Conservation (phyloP, 2,329 filamentous ascomycete species). For the Massarina eburnea region DNA sequence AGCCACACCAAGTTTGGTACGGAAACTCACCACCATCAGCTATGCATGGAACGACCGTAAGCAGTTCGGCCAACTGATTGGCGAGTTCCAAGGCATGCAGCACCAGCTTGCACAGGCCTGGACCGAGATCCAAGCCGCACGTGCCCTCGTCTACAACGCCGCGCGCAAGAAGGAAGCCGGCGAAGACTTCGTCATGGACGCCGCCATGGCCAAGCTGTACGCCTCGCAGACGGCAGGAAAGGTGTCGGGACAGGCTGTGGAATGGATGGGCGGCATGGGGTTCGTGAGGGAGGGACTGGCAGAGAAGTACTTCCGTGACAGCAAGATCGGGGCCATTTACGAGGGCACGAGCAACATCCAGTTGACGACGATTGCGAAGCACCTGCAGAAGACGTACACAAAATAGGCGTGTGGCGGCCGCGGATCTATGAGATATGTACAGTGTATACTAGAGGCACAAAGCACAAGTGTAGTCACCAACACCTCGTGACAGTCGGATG, state of each 20-base stretch:
- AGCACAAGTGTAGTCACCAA: too few relatives aligned
- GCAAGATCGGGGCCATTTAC: conserved; percentile 98
- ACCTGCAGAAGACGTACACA: conserved; percentile 70
- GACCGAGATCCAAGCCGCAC: conserved; percentile 87
- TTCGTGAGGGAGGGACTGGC: conserved; percentile 95
- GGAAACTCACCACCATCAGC: conserved; percentile 39
- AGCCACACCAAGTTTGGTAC: not conserved
- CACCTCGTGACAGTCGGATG: too few relatives aligned
- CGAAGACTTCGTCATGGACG: conserved; percentile 91
- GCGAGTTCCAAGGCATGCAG: conserved; percentile 99
- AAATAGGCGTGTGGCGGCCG: too few relatives aligned
- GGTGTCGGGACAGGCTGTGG: conserved; percentile 82
- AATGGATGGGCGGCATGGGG: conserved; percentile 99
- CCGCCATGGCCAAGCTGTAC: conserved; percentile 97
- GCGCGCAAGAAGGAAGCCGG: conserved; percentile 97
- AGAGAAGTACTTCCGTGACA: conserved; percentile 97
- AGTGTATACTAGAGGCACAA: too few relatives aligned
- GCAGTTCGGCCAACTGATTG: conserved; percentile 91
- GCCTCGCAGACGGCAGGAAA: conserved; percentile 88
- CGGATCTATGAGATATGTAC: too few relatives aligned
- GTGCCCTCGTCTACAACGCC: conserved; percentile 92
- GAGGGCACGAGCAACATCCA: conserved; percentile 84
- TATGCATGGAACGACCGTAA: conserved; percentile 99
- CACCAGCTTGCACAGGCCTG: conserved; percentile 97
- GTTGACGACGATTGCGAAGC: conserved; percentile 69